These are phyloP conservation scores for Cerioporus squamosus DNA, from an alignment of 1,284 basidiomycete species.

Conservation along the genomic window DNA sequence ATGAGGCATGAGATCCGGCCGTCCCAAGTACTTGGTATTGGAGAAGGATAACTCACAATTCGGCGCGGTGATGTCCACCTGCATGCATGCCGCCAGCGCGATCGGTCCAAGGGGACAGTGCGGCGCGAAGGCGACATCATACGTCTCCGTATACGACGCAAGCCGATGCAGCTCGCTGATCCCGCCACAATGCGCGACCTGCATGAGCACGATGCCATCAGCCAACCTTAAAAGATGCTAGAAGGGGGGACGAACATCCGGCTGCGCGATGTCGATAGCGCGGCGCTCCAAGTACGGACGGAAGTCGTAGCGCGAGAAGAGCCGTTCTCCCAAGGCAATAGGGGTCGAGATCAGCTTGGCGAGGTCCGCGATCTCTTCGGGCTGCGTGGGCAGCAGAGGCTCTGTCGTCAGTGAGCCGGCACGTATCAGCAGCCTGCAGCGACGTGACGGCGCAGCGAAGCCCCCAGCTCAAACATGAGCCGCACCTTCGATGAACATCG, in stretches of 20 bases:
- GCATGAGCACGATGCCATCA: not conserved
- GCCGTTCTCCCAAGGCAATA: constrained; percentile 73
- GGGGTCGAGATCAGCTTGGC: constrained; percentile 66
- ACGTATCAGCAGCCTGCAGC: not conserved
- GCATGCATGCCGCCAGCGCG: constrained; percentile 73
- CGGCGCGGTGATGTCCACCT: constrained; percentile 55
- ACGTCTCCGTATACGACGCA: constrained; percentile 70
- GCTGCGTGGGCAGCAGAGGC: constrained; percentile 70
- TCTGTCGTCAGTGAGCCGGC: constrained; percentile 41
- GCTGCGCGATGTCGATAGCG: constrained; percentile 76
- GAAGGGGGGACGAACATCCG: constrained; percentile 52
- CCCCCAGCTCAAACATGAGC: not conserved
- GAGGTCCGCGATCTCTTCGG: constrained; percentile 69
- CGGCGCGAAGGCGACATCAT: constrained; percentile 66
- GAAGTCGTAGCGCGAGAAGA: constrained; percentile 72
- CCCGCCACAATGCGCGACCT: constrained; percentile 72
- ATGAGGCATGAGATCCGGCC: not conserved
- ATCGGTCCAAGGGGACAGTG: constrained; percentile 73
- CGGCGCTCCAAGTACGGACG: constrained; percentile 72
- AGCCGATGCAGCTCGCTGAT: constrained; percentile 76
- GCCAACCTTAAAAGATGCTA: not conserved
- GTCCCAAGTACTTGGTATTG: not conserved
- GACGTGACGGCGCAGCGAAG: not conserved
- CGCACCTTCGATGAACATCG: constrained; percentile 74
- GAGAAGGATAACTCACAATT: constrained; percentile 48